These are phyloP conservation scores for Pleurotus sapidus DNA, from an alignment of 768 basidiomycete species.

Conservation along the genomic window DNA sequence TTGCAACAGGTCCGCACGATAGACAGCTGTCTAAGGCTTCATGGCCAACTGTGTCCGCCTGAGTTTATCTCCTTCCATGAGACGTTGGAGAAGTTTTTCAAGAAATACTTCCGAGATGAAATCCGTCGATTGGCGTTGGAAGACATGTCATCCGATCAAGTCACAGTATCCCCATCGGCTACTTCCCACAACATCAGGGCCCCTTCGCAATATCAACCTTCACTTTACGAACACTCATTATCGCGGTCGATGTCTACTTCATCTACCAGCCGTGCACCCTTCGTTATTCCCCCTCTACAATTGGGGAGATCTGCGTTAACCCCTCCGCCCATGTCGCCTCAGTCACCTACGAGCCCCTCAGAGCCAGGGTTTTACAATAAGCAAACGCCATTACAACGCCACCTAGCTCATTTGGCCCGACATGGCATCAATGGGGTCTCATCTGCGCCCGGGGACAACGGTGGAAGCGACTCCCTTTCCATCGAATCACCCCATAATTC, in stretches of 20 bases:
- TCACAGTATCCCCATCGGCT: constrained; percentile 34
- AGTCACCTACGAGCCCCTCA: constrained; percentile 26
- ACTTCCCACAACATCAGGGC: constrained; percentile 29
- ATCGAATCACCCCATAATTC: constrained; percentile 72
- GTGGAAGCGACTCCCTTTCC: constrained; percentile 57
- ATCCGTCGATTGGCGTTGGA: constrained; percentile 70
- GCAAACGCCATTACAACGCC: constrained; percentile 76
- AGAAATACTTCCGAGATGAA: constrained; percentile 81
- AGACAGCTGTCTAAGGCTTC: constrained; percentile 80
- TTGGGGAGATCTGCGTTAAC: constrained; percentile 43
- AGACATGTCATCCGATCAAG: constrained; percentile 41
- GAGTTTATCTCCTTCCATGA: constrained; percentile 94
- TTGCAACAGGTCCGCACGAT: constrained; percentile 65
- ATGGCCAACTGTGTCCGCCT: constrained; percentile 75
- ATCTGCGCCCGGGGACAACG: constrained; percentile 66
- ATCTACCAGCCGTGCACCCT: constrained; percentile 39
- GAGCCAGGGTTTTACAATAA: constrained; percentile 32
- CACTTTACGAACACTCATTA: constrained; percentile 47
- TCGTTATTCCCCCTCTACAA: constrained; percentile 52
- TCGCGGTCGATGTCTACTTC: constrained; percentile 45
- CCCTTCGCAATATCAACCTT: constrained; percentile 42
- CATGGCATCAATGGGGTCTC: constrained; percentile 84
- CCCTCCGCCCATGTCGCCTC: constrained; percentile 41
- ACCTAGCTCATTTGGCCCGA: constrained; percentile 76
- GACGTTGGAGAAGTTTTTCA: constrained; percentile 83